These are phyloP conservation scores for Verticillium albo-atrum DNA, from an alignment of 2,329 filamentous ascomycete genomes.

Conservation along the genomic window DNA sequence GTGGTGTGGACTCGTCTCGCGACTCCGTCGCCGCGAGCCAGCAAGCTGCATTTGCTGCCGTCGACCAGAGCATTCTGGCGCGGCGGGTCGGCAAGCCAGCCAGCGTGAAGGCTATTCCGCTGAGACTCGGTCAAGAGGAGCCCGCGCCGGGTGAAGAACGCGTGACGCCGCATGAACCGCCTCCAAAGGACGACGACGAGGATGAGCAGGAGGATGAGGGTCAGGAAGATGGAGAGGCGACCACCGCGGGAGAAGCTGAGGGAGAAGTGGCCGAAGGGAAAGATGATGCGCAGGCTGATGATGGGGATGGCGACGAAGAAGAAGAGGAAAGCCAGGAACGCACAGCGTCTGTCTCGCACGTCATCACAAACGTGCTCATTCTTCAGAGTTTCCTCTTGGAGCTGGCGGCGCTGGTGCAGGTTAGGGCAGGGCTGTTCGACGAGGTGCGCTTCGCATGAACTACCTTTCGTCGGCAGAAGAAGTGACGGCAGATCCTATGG, in stretches of 20 bases:
- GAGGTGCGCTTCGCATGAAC: slow-evolving; percentile 60
- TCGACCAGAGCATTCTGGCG: slow-evolving; percentile 58
- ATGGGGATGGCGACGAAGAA: slow-evolving; percentile 17
- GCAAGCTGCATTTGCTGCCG: slow-evolving; percentile 56
- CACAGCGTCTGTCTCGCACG: slow-evolving; percentile 67
- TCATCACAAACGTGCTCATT: slow-evolving; percentile 75
- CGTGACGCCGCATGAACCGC: slow-evolving; percentile 10
- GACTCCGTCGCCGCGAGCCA: slow-evolving; percentile 43
- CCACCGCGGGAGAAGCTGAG: slow-evolving; percentile 10
- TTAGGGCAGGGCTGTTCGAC: slow-evolving; percentile 69
- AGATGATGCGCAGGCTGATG: slow-evolving; percentile 16
- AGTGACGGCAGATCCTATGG: not conserved
- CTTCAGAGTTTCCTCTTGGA: slow-evolving; percentile 78
- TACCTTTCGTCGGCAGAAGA: not conserved
- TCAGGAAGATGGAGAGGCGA: slow-evolving; percentile 12
- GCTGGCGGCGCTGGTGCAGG: slow-evolving; percentile 69
- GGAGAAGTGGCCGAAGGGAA: slow-evolving; percentile 9
- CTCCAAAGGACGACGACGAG: slow-evolving; percentile 16
- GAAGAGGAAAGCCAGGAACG: slow-evolving; percentile 19
- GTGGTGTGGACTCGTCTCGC: slow-evolving; percentile 17
- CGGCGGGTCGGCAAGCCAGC: slow-evolving; percentile 47
- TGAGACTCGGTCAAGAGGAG: slow-evolving; percentile 34
- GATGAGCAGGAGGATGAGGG: slow-evolving; percentile 13
- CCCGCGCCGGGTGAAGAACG: not conserved
- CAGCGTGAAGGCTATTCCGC: slow-evolving; percentile 40